Base-by-base conservation (phyloP, 2,329 filamentous ascomycete genomes). In the Delphinella strobiligena region DNA sequence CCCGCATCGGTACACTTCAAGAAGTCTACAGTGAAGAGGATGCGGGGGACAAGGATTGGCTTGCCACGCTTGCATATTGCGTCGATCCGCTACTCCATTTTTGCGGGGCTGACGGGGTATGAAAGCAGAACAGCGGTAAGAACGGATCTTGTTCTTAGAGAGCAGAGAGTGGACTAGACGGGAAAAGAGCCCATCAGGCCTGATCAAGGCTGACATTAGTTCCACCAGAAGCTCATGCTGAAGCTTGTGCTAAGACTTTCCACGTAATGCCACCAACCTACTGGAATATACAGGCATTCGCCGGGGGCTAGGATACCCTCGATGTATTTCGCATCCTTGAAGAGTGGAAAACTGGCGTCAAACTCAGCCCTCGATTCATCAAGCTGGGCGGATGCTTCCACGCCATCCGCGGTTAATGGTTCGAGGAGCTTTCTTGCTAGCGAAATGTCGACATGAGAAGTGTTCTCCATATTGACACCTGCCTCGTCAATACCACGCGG, bases 211-310 rank as follows among this genome's bases (percentile, higher is more conserved):
- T 7, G 7, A 7, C 24, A 29, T 60, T 53, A 73, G 46, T 83
- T 82, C 82, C 85, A 98, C 91, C 91, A 98, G 55, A 95, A 96
- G 55, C 87, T 95, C 10, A 96, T 87, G 49, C 88, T 95, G 54
- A 93, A 88, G 54, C 89, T 94, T 15, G 84, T 75, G 41, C 77
- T 86, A 52, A 96, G 56, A 36, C 86, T 86, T 44, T 83, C 71
- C 3, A 96, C 84, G 60, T 95, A 96, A 66, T 98, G 91, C 91
- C 91, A 98, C 89, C 91, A 98, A 1, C 89, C 91, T 4, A 85
- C 71, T 0, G 91, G 91, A 38, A 98, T 84, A 56, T 94, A 91
- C 38, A 98, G 57, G 47, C 78, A 82, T 38, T 98, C 87, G 0
- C 89, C 91, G 1, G 82, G 80, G 19, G 72, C 75, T 4, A 98